Evolutionary conservation across 352 stramenopile species (phyloP).

Genomic region (Phytopythium montanum): DNA sequence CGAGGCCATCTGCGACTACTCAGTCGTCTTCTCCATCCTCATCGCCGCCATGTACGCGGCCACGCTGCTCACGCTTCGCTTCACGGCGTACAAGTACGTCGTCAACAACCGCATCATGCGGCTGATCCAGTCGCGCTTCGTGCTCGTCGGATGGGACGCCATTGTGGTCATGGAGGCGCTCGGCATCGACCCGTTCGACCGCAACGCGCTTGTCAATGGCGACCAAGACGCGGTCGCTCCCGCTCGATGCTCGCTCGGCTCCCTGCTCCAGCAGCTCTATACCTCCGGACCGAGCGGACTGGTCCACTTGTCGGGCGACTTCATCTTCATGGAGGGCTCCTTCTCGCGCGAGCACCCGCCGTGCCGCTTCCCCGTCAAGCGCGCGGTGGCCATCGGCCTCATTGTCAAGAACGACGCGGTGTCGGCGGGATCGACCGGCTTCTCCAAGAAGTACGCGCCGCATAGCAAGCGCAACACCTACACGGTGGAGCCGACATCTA

Average conservation of each 20-base stretch:
- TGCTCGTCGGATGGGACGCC: constrained; percentile 16
- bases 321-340: constrained; percentile 11
- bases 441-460: neutral
- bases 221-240: constrained; percentile 6
- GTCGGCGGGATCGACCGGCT: neutral
- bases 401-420: neutral
- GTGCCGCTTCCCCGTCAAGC: constrained; percentile 7
- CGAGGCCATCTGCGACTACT: constrained; percentile 24
- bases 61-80: constrained; percentile 6
- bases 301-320: constrained; percentile 21
- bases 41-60: constrained; percentile 3
- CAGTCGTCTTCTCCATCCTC: constrained; percentile 15
- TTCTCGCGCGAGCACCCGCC: neutral
- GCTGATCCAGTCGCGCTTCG: constrained; percentile 21
- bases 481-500: neutral
- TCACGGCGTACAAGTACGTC: constrained; percentile 14
- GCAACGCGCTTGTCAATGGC: neutral
- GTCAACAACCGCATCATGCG: constrained; percentile 17
- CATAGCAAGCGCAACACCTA: neutral
- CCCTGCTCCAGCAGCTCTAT: constrained; percentile 21
- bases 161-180: constrained; percentile 18
- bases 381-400: constrained; percentile 8
- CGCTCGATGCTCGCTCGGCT: constrained; percentile 21
- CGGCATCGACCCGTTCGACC: constrained; percentile 21
- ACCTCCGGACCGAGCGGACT: constrained; percentile 17